These are phyloP conservation scores for Cladosporium sp. DNA, from an alignment of 2,329 filamentous ascomycete genomes.

Conservation along the genomic window DNA sequence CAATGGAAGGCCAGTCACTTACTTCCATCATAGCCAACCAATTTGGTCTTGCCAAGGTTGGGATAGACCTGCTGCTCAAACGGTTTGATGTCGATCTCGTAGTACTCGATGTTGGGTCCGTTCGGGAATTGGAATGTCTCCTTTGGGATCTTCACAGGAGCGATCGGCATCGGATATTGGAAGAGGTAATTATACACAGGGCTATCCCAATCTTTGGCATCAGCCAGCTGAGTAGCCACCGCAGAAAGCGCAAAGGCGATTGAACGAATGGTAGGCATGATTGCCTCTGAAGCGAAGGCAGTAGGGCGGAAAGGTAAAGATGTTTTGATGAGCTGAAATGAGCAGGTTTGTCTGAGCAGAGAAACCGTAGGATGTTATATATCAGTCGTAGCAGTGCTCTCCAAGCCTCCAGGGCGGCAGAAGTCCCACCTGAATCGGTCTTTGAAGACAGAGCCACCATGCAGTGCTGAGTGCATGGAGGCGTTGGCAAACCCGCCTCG, in stretches of 20 bases:
- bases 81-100: constrained; percentile 45
- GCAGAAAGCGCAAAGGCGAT: constrained; percentile 8
- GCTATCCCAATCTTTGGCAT: constrained; percentile 21
- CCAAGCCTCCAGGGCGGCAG: not conserved
- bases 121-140: constrained; percentile 23
- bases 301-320: not conserved
- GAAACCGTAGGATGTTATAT: not conserved
- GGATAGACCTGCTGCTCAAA: constrained; percentile 49
- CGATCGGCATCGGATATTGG: constrained; percentile 25
- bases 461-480: constrained; percentile 13
- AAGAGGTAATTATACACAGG: constrained; percentile 28
- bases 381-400: not conserved
- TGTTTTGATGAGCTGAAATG: constrained; percentile 2
- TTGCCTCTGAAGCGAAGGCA: constrained; percentile 11
- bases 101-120: constrained; percentile 45
- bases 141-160: constrained; percentile 27
- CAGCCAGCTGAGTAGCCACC: not conserved
- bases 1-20: not conserved
- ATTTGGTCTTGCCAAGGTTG: constrained; percentile 40
- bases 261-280: constrained; percentile 16
- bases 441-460: not conserved
- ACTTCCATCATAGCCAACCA: constrained; percentile 50
- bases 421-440: not conserved
- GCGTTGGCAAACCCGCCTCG: not conserved
- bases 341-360: constrained; percentile 1